A percentile compares a stretch with the other conserved stretches of the same genome.
phyloP scores from a whole-genome alignment of 2,329 filamentous ascomycete genomes.

The Microsporum audouinii region DNA sequence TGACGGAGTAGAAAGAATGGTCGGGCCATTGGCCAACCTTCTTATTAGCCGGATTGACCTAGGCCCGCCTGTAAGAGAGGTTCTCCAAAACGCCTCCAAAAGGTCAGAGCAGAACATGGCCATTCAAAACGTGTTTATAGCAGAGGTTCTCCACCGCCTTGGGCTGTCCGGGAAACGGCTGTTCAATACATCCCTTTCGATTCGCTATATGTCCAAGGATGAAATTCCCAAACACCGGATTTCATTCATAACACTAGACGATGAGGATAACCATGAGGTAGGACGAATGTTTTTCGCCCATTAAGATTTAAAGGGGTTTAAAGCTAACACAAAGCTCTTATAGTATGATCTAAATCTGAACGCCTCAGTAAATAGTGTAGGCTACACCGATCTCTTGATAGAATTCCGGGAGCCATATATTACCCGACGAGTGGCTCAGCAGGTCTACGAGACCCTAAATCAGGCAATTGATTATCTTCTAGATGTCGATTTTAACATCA shows the following conservation, averaged over 20 bases:
- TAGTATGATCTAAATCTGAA: neutral
- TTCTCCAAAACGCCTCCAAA: conserved; percentile 46
- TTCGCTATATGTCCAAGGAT: neutral
- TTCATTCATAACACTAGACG: neutral
- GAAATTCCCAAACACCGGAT: neutral
- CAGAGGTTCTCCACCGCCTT: conserved; percentile 35
- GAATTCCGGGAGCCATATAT: neutral
- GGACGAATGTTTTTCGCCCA: neutral
- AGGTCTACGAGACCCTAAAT: neutral
- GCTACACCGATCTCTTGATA: neutral
- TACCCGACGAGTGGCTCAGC: neutral
- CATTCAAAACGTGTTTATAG: conserved; percentile 48
- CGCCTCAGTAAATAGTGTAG: neutral
- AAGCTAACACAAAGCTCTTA: neutral
- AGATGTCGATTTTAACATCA: neutral
- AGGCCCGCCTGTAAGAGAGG: conserved; percentile 34
- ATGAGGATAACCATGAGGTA: neutral
- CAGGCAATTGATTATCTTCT: neutral
- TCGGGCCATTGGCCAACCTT: conserved; percentile 33
- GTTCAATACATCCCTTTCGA: conserved; percentile 27
- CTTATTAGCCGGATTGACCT: conserved; percentile 32
- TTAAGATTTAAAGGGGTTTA: neutral
- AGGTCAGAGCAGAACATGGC: conserved; percentile 48
- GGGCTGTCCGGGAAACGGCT: conserved; percentile 25
- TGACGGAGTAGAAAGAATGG: conserved; percentile 37